A percentile compares a stretch with the other conserved stretches of the same genome.
Evolutionary conservation across 2,329 filamentous ascomycete species (phyloP).

Genomic region (Magnaporthiopsis poae): DNA sequence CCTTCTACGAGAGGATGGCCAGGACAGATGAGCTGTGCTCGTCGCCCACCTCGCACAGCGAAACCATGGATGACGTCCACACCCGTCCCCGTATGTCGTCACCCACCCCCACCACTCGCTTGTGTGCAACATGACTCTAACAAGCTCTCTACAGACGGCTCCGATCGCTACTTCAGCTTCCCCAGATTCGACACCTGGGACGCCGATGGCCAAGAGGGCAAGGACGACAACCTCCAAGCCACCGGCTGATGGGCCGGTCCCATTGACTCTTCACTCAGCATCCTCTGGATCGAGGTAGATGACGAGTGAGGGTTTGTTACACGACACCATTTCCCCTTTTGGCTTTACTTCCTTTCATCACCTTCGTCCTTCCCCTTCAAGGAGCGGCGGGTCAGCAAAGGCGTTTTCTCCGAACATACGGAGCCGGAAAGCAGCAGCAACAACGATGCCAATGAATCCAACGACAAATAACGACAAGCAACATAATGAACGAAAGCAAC

Average conservation of each 20-base stretch:
- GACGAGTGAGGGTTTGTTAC: neutral
- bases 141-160: constrained; percentile 18
- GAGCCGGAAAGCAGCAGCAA: neutral
- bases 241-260: neutral
- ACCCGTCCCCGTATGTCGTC: constrained; percentile 9
- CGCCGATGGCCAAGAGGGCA: constrained; percentile 33
- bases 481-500: neutral
- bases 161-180: constrained; percentile 60
- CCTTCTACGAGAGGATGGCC: constrained; percentile 24
- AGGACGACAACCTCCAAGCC: constrained; percentile 25
- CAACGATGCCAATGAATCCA: neutral
- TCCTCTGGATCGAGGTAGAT: neutral
- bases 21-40: constrained; percentile 16
- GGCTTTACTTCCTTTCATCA: neutral
- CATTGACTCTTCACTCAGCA: neutral
- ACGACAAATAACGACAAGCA: neutral
- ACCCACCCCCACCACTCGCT: neutral
- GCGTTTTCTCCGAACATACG: neutral
- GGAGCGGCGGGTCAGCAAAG: neutral
- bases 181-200: constrained; percentile 63
- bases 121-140: constrained; percentile 10
- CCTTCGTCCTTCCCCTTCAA: neutral
- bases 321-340: neutral
- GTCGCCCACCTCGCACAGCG: constrained; percentile 20
- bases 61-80: constrained; percentile 20